phyloP scores from a whole-genome alignment of 306 rosid species.

The Medicago ruthenica region DNA sequence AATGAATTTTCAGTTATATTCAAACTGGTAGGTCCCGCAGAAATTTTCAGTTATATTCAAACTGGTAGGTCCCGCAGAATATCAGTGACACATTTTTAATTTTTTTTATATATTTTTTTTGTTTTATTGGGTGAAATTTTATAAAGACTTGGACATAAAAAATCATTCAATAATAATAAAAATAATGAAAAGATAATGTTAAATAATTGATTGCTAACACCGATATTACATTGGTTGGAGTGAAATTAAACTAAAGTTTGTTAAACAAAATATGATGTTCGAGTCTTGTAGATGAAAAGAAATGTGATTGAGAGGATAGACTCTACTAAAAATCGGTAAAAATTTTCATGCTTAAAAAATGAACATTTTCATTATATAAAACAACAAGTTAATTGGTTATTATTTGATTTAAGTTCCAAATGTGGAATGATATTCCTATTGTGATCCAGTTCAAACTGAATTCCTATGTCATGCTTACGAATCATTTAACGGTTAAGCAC shows the following conservation, averaged over 20 bases:
- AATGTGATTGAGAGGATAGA: too few relatives aligned
- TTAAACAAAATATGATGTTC: too few relatives aligned
- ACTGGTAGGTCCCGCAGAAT: constrained; percentile 28
- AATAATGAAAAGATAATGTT: neutral
- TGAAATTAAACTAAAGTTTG: too few relatives aligned
- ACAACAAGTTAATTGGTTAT: neutral
- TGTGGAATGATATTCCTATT: constrained; percentile 13
- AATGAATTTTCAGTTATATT: constrained; percentile 43
- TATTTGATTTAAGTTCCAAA: constrained; percentile 17
- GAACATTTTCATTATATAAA: neutral
- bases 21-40: constrained; percentile 32
- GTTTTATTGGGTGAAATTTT: neutral
- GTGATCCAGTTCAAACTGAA: constrained; percentile 4
- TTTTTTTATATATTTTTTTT: neutral
- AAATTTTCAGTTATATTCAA: too few relatives aligned
- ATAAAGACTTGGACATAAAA: neutral
- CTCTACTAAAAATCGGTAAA: too few relatives aligned
- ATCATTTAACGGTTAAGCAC: constrained; percentile 25
- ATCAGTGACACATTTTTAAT: neutral
- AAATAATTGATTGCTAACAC: neutral
- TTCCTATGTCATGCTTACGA: constrained; percentile 36
- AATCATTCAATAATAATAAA: neutral
- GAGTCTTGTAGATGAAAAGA: too few relatives aligned
- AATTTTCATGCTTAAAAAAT: too few relatives aligned
- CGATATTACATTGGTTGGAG: too few relatives aligned